Evolutionary conservation across 495 filamentous ascomycete genomes (phyloP), one percentile per base, ranked within the genome.

Genomic region (Penicillium fimorum): DNA sequence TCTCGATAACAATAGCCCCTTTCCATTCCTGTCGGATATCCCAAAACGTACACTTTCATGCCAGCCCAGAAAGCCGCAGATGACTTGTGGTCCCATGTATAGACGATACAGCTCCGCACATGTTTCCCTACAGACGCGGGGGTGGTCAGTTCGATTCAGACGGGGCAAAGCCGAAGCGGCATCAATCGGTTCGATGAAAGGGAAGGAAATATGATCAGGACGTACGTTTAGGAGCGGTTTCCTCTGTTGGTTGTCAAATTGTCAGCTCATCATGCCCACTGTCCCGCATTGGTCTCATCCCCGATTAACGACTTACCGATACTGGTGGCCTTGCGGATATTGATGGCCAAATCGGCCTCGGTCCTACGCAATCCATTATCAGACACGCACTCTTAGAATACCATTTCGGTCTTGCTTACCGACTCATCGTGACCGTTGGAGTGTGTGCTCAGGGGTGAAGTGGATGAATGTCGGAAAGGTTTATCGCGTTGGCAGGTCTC

Each of bases 11-110:
- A 51, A 38, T 5, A 13, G 25, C 4, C 9, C 30, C 24, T 1
- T 38, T 20, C 8, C 12, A 40, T 15, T 15, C 12, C 29, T 8
- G 10, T 18, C 13, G 13, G 47, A 4, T 29, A 18, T 25, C 9
- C 35, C 20, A 32, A 37, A 32, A 71, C 88, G 57, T 79, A 94
- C 87, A 98, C 94, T 85, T 98, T 98, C 87, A 98, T 95, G 68
- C 91, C 92, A 46, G 89, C 85, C 94, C 94, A 98, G 76, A 98
- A 98, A 64, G 91, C 91, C 63, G 85, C 80, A 41, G 93, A 96
- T 59, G 90, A 95, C 77, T 97, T 97, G 79, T 97, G 92, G 77
- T 98, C 94, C 94, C 94, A 98, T 54, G 94, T 97, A 70, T 98
- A 97, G 42, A 98, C 92, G 70, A 98, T 98, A 69, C 91, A 96